Percentiles rank a stretch among this genome's conserved stretches.
Conservation (phyloP, 352 stramenopile species). For the Phytophthora pini region DNA sequence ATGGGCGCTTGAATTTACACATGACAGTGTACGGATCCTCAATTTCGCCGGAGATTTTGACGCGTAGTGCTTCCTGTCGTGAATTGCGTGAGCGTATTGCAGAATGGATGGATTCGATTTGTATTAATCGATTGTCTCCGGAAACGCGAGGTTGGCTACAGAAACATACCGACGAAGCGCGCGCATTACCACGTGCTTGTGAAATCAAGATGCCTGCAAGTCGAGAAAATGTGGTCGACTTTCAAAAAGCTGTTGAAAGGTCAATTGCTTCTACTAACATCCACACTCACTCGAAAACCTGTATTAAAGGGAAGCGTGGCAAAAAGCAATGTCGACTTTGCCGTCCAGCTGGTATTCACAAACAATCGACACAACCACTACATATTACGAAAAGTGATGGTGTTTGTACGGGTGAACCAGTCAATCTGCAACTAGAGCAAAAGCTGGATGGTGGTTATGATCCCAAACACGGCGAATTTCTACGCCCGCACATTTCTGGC, state of each 20-base stretch:
- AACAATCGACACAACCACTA: not conserved
- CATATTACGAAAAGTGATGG: not conserved
- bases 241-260: not conserved
- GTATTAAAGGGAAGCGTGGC: not conserved
- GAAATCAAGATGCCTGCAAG: not conserved
- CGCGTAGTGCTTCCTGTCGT: not conserved
- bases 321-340: not conserved
- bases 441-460: not conserved
- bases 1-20: conserved; percentile 1
- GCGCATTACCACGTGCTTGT: not conserved
- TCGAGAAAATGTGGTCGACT: not conserved
- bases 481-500: not conserved
- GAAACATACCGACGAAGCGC: not conserved
- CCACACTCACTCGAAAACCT: not conserved
- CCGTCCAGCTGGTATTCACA: not conserved
- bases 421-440: not conserved
- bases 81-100: not conserved
- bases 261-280: not conserved
- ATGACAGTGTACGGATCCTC: not conserved
- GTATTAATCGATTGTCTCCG: not conserved
- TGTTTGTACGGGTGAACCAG: not conserved
- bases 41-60: not conserved
- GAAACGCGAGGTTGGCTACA: not conserved
- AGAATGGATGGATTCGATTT: not conserved
- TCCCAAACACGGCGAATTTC: not conserved